phyloP scores from a whole-genome alignment of 2,329 filamentous ascomycete species.

The Fusarium protoensiforme region DNA sequence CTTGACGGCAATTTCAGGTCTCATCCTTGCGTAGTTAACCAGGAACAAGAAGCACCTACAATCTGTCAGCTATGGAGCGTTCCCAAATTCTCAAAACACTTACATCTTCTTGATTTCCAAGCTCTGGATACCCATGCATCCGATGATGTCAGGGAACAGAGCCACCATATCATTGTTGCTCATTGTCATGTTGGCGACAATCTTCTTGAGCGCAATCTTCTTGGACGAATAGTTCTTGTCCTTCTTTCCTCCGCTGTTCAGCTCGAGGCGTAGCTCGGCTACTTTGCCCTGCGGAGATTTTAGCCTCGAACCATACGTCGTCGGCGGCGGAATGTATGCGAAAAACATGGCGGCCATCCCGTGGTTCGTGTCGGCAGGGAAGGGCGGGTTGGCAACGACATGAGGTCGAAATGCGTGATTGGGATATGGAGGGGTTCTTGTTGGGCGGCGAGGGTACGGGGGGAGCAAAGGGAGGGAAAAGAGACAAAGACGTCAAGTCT shows the following conservation, averaged over 20 bases:
- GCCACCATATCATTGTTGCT: conserved; percentile 99
- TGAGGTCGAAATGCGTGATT: conserved; percentile 7
- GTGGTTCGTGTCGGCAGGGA: conserved; percentile 8
- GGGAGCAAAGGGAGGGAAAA: not conserved
- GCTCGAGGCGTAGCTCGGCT: conserved; percentile 92
- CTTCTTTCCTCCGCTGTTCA: conserved; percentile 95
- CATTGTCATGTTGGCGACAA: conserved; percentile 99
- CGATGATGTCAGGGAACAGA: conserved; percentile 93
- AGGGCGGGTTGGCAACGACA: conserved; percentile 15
- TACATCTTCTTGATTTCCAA: conserved; percentile 99
- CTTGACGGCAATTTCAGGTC: conserved; percentile 93
- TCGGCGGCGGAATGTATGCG: conserved; percentile 61
- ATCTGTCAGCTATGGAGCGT: conserved; percentile 10
- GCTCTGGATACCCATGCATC: conserved; percentile 93
- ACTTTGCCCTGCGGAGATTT: conserved; percentile 91
- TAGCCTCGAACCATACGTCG: conserved; percentile 60
- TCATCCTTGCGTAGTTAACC: conserved; percentile 95
- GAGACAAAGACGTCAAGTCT: conserved; percentile 13
- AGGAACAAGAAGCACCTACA: conserved; percentile 95
- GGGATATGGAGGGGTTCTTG: not conserved
- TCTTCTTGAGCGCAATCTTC: conserved; percentile 99
- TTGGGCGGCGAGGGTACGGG: not conserved
- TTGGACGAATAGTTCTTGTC: conserved; percentile 96
- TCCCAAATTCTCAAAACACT: not conserved
- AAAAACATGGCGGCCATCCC: conserved; percentile 60